These are phyloP conservation scores for Candida sithepensis DNA, from an alignment of 805 yeast species.

Conservation along the genomic window DNA sequence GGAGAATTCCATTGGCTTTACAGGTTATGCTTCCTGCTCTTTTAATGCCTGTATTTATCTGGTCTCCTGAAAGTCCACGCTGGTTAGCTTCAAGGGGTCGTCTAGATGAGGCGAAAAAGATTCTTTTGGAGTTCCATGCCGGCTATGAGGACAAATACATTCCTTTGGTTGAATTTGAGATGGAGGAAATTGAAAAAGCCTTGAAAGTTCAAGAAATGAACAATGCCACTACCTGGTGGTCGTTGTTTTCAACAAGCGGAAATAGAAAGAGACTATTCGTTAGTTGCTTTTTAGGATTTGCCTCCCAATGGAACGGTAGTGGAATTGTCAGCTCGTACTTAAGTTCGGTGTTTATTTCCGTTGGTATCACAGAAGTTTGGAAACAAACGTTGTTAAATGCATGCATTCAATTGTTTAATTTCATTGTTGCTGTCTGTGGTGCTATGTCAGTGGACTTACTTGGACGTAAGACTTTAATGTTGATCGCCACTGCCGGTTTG, in stretches of 20 bases:
- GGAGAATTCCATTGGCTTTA: constrained; percentile 37
- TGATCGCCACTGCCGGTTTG: constrained; percentile 36
- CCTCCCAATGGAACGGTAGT: constrained; percentile 43
- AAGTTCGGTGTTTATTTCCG: constrained; percentile 43
- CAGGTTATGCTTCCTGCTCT: too few relatives aligned
- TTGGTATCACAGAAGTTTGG: constrained; percentile 48
- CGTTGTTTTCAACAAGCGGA: constrained; percentile 33
- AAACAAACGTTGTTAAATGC: constrained; percentile 50
- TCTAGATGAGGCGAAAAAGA: constrained; percentile 37
- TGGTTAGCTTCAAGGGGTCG: constrained; percentile 39
- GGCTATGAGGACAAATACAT: constrained; percentile 30
- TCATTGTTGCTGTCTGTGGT: constrained; percentile 30
- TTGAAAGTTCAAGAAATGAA: constrained; percentile 35
- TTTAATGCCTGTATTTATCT: not conserved
- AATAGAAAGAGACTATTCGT: constrained; percentile 38
- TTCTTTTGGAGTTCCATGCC: constrained; percentile 36
- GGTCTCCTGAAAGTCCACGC: constrained; percentile 42
- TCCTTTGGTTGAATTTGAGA: constrained; percentile 33
- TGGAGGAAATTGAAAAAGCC: constrained; percentile 35
- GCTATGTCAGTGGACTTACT: constrained; percentile 30
- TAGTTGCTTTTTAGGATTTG: constrained; percentile 27
- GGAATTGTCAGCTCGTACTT: constrained; percentile 46
- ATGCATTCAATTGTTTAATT: constrained; percentile 45
- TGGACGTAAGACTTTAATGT: constrained; percentile 36
- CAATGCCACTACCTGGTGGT: constrained; percentile 32